Conservation (phyloP, 2,329 filamentous ascomycete species). For the Talaromyces piceae region DNA sequence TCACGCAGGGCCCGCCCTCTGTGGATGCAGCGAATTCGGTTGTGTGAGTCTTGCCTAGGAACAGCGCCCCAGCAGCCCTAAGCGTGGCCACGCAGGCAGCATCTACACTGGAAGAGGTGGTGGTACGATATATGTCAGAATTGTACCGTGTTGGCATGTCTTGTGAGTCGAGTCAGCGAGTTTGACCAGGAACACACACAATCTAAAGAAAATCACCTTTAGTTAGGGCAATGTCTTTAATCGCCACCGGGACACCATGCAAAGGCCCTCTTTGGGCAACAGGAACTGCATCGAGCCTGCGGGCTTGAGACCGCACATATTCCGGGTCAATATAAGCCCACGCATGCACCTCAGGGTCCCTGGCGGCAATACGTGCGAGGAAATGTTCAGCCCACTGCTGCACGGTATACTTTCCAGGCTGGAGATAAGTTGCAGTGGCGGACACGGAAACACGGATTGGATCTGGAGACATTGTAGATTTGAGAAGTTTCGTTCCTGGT, state of each 20-base stretch:
- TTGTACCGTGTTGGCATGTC: conserved; percentile 7
- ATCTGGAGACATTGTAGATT: neutral
- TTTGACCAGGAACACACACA: neutral
- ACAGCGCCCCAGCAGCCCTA: neutral
- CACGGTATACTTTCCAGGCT: conserved; percentile 37
- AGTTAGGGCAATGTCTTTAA: conserved; percentile 56
- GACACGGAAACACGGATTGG: neutral
- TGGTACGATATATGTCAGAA: conserved; percentile 2
- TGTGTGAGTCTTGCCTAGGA: conserved; percentile 7
- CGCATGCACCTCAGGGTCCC: conserved; percentile 42
- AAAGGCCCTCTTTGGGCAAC: conserved; percentile 45
- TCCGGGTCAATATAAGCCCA: conserved; percentile 45
- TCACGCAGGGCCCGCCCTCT: conserved; percentile 39
- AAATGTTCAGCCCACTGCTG: conserved; percentile 44
- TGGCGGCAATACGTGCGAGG: conserved; percentile 38
- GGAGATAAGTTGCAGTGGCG: neutral
- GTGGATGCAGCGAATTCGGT: conserved; percentile 5
- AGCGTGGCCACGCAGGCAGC: conserved; percentile 1
- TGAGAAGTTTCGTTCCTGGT: neutral
- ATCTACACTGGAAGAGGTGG: neutral
- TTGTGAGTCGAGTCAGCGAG: neutral
- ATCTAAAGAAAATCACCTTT: conserved; percentile 32
- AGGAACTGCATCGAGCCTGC: conserved; percentile 44
- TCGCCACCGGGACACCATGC: conserved; percentile 51
- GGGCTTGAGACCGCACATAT: conserved; percentile 41